These are phyloP conservation scores for Psophocarpus tetragonolobus DNA, from an alignment of 306 rosid species.

Conservation along the genomic window DNA sequence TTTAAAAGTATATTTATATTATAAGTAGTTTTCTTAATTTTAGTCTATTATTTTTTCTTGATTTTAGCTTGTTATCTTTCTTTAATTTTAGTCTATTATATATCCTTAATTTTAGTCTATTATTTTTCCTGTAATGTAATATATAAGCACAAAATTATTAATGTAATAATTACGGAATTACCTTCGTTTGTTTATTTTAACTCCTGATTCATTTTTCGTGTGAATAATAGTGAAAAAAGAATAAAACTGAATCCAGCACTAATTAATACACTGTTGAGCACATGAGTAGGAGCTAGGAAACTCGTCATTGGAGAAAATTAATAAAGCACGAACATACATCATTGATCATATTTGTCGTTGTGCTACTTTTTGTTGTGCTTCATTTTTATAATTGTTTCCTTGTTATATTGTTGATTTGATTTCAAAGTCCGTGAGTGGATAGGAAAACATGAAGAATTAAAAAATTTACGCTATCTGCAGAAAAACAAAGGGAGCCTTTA, in stretches of 20 bases:
- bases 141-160: too few relatives aligned
- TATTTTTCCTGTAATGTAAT: too few relatives aligned
- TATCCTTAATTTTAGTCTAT: too few relatives aligned
- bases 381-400: not conserved
- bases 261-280: not conserved
- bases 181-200: too few relatives aligned
- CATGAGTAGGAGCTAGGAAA: not conserved
- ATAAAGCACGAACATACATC: constrained; percentile 2
- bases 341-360: not conserved
- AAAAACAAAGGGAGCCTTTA: not conserved
- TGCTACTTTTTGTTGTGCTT: not conserved
- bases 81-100: too few relatives aligned
- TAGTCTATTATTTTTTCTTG: too few relatives aligned
- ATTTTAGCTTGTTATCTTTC: too few relatives aligned
- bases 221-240: not conserved
- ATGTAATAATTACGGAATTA: too few relatives aligned
- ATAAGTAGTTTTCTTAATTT: too few relatives aligned
- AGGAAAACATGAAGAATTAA: not conserved
- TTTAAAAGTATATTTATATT: too few relatives aligned
- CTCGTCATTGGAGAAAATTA: not conserved
- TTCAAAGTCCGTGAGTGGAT: constrained; percentile 30
- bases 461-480: not conserved
- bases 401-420: not conserved
- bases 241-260: not conserved
- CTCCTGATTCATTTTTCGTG: not conserved